A percentile compares a stretch with the other conserved stretches of the same genome.
Conservation (phyloP, 2,329 filamentous ascomycete genomes). For the Zelopaecilomyces penicillatus region DNA sequence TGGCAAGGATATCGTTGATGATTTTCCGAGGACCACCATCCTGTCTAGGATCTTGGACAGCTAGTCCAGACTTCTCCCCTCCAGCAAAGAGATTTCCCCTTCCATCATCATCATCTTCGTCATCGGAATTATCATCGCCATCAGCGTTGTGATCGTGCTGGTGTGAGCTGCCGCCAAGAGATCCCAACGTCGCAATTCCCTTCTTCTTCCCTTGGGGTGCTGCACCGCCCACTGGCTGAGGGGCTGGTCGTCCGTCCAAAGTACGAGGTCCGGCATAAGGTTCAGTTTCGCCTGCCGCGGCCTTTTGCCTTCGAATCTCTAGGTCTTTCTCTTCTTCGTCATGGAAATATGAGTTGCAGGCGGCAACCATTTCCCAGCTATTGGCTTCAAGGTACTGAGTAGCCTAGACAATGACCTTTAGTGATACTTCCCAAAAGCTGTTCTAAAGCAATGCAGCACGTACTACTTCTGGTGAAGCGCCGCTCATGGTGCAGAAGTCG, state of each 20-base stretch:
- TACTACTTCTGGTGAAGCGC: constrained; percentile 21
- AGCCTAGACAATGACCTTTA: constrained; percentile 39
- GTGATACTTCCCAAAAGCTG: not conserved
- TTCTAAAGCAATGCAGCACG: not conserved
- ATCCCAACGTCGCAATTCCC: constrained; percentile 54
- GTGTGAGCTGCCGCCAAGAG: constrained; percentile 38
- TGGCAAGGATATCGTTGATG: constrained; percentile 55
- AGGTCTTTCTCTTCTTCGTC: constrained; percentile 43
- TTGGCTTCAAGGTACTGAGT: constrained; percentile 56
- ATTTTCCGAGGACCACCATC: constrained; percentile 44
- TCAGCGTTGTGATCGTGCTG: constrained; percentile 51
- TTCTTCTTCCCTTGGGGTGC: constrained; percentile 42
- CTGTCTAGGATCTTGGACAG: constrained; percentile 53
- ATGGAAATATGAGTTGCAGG: constrained; percentile 54
- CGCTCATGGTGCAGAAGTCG: constrained; percentile 20
- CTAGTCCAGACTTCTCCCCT: constrained; percentile 72
- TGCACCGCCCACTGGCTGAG: constrained; percentile 26
- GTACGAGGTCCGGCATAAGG: constrained; percentile 53
- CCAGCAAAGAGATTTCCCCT: constrained; percentile 69
- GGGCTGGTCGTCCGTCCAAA: constrained; percentile 53
- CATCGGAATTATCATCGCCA: constrained; percentile 48
- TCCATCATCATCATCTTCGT: constrained; percentile 49
- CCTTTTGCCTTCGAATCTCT: constrained; percentile 35
- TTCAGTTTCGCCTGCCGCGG: constrained; percentile 20
- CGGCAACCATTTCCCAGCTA: constrained; percentile 57